phyloP scores from a whole-genome alignment of 148 eudicot species.

The Fagopyrum homotropicum region DNA sequence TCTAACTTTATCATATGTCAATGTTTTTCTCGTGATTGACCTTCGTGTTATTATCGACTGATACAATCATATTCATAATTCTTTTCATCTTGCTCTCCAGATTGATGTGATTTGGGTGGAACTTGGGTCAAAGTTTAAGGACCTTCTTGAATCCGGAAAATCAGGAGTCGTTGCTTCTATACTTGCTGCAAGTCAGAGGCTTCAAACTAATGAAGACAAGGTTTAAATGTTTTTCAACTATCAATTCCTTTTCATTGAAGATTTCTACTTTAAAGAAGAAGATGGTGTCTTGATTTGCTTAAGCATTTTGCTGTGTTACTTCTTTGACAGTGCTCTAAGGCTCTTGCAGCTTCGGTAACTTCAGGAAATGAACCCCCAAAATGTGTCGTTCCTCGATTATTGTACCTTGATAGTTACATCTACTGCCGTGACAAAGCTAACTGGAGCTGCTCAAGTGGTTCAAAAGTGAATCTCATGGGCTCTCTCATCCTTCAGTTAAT shows the following conservation, averaged over 20 bases:
- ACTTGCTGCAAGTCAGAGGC: slow-evolving; percentile 73
- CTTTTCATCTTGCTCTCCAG: slow-evolving; percentile 29
- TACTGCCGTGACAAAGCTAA: slow-evolving; percentile 45
- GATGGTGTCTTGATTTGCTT: slow-evolving; percentile 2
- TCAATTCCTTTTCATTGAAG: not conserved
- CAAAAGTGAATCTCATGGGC: slow-evolving; percentile 73
- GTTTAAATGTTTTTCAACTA: slow-evolving; percentile 20
- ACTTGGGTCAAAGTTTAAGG: slow-evolving; percentile 61
- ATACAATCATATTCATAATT: not conserved
- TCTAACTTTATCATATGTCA: not conserved
- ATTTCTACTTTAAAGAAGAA: not conserved
- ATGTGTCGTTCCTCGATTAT: slow-evolving; percentile 61
- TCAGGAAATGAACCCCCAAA: slow-evolving; percentile 44
- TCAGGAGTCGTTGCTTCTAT: slow-evolving; percentile 87
- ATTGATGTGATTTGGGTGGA: slow-evolving; percentile 67
- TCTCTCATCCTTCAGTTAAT: slow-evolving; percentile 76
- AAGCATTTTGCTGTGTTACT: slow-evolving; percentile 9
- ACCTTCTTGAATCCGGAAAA: slow-evolving; percentile 61
- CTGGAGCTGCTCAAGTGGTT: slow-evolving; percentile 76
- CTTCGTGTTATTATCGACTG: not conserved
- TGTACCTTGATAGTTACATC: slow-evolving; percentile 68
- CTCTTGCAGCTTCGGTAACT: slow-evolving; percentile 73
- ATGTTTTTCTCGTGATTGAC: not conserved
- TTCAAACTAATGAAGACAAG: slow-evolving; percentile 60
- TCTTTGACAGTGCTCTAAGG: slow-evolving; percentile 68